A percentile compares a stretch with the other conserved stretches of the same genome.
phyloP scores from a whole-genome alignment of 257 asterid genomes.

The Jacaranda copaia region DNA sequence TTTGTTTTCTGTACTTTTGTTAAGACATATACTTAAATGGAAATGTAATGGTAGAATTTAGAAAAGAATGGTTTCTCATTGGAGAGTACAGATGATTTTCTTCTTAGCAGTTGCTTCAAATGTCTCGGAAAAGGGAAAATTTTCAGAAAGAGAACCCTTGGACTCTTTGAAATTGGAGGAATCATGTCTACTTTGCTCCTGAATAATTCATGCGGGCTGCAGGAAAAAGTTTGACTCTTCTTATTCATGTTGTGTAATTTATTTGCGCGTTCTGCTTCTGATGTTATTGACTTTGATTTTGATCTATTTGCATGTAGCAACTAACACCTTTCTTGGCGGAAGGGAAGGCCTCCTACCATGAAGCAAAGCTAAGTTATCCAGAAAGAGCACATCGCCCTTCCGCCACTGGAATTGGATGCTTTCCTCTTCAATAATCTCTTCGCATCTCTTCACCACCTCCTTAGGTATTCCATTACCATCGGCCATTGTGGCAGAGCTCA shows the following conservation, averaged over 20 bases:
- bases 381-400: slow-evolving; percentile 76
- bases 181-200: no score
- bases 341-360: slow-evolving; percentile 86
- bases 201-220: no score
- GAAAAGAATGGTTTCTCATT: not conserved
- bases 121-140: no score
- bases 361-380: slow-evolving; percentile 72
- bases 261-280: not conserved
- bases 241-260: not conserved
- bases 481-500: slow-evolving; percentile 80
- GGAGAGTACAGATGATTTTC: not conserved
- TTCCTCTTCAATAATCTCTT: slow-evolving; percentile 84
- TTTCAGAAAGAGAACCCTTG: no score
- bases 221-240: no score
- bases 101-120: no score
- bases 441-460: slow-evolving; percentile 69
- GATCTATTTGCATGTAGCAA: slow-evolving; percentile 70
- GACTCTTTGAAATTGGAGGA: no score
- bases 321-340: slow-evolving; percentile 82
- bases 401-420: slow-evolving; percentile 93
- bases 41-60: not conserved
- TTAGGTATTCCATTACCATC: slow-evolving; percentile 73
- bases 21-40: not conserved
- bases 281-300: not conserved
- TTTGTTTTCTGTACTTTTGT: not conserved